These are phyloP conservation scores for Acanthamoeba triangularis DNA, from an alignment of 208 protist genomes.

Conservation along the genomic window DNA sequence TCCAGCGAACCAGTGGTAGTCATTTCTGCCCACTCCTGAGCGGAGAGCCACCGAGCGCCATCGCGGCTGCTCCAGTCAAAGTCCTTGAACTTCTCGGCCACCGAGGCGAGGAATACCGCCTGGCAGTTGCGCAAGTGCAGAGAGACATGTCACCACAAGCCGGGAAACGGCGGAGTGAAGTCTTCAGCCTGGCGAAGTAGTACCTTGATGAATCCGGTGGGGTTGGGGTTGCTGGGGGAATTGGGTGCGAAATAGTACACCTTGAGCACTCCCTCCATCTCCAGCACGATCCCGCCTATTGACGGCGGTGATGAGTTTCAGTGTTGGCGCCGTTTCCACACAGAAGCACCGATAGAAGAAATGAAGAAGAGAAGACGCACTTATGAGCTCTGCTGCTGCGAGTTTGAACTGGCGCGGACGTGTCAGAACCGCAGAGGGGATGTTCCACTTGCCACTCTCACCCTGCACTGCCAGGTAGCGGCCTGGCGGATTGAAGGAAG, in stretches of 20 bases:
- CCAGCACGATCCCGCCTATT: not conserved
- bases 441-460: not conserved
- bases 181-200: not conserved
- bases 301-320: not conserved
- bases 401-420: constrained; percentile 55
- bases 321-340: not conserved
- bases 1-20: not conserved
- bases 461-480: not conserved
- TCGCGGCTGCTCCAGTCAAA: not conserved
- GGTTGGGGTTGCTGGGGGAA: constrained; percentile 30
- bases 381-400: not conserved
- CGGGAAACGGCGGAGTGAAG: not conserved
- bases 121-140: not conserved
- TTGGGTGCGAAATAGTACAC: constrained; percentile 30
- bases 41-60: not conserved
- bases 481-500: not conserved
- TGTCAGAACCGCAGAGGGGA: not conserved
- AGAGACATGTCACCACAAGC: not conserved
- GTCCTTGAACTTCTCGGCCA: not conserved
- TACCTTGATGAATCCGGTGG: constrained; percentile 9
- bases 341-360: not conserved
- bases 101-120: not conserved
- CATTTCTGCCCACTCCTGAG: constrained; percentile 7
- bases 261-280: not conserved
- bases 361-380: not conserved